Evolutionary conservation across 495 filamentous ascomycete species (phyloP).

Genomic region (Penicillium soppii): DNA sequence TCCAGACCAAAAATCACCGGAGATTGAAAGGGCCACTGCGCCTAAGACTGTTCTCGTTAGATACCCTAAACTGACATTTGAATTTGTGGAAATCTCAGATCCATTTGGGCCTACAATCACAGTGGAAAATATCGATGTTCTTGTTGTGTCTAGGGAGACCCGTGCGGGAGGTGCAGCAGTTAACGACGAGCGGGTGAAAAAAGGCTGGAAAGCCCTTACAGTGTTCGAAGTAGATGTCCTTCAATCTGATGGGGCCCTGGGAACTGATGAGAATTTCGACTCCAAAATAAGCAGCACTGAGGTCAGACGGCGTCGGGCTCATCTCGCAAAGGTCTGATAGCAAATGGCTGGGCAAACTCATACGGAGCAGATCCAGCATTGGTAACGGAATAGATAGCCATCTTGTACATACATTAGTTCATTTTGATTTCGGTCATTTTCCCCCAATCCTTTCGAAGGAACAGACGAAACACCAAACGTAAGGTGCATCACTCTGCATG

Average conservation of each 20-base stretch:
- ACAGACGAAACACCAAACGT: conserved; percentile 17
- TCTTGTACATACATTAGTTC: conserved; percentile 10
- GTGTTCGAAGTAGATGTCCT: conserved; percentile 93
- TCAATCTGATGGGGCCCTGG: conserved; percentile 55
- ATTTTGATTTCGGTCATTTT: conserved; percentile 22
- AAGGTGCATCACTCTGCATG: conserved; percentile 28
- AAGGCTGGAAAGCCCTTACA: conserved; percentile 73
- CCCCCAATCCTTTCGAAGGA: conserved; percentile 13
- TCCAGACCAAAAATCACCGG: conserved; percentile 21
- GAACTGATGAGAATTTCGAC: conserved; percentile 57
- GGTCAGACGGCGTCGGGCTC: conserved; percentile 53
- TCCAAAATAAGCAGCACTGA: conserved; percentile 90
- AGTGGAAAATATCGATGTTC: conserved; percentile 69
- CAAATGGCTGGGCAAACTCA: too few relatives aligned
- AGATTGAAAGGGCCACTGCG: conserved; percentile 31
- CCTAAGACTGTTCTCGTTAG: conserved; percentile 47
- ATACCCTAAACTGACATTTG: conserved; percentile 54
- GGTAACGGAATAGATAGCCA: conserved; percentile 17
- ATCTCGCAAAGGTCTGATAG: conserved; percentile 35
- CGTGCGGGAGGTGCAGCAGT: conserved; percentile 78
- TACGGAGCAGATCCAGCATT: conserved; percentile 5
- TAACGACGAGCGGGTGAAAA: conserved; percentile 74
- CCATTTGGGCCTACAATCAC: conserved; percentile 91
- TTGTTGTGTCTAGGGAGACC: conserved; percentile 91
- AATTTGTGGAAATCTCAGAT: conserved; percentile 82